Base-by-base conservation (phyloP, 208 protist species). In the Leishmania gerbilli region DNA sequence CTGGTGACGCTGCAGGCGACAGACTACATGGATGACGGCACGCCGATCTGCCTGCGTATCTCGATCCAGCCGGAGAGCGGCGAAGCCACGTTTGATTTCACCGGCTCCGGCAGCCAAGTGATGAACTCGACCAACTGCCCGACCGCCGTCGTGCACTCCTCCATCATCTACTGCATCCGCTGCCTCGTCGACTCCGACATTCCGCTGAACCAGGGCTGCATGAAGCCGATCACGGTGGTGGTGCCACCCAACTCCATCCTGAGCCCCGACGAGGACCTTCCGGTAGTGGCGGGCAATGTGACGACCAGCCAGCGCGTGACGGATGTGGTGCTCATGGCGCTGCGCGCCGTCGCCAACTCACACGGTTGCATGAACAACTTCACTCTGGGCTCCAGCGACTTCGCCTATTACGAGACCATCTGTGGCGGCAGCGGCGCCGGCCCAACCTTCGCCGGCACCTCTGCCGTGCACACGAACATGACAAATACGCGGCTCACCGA, bases 321-420 rank as follows among this genome's bases (percentile, higher is more conserved):
- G 7, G 98, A 99, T 84, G 94, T 99, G 24, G 94, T 99, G 64
- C 87, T 99, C 47, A 88, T 92, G 51, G 97, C 98, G 15, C 98
- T 99, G 62, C 79, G 84, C 51, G 97, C 95, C 17, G 94, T 90
- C 49, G 94, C 97, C 55, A 92, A 88, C 79, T 93, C 95, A 40
- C 95, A 98, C 86, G 94, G 92, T 47, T 92, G 85, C 88, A 99
- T 98, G 94, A 99, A 99, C 84, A 99, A 99, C 81, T 91, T 99
- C 53, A 99, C 98, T 21, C 99, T 99, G 83, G 98, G 98, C 56
- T 88, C 98, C 77, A 89, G 90, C 31, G 84, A 88, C 78, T 94
- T 92, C 69, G 96, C 96, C 42, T 99, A 99, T 76, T 99, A 99
- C 86, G 98, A 99, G 85, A 99, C 98, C 2, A 99, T 99, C 80